Evolutionary conservation across 2,329 filamentous ascomycete genomes (phyloP), one percentile per base, ranked within the genome.

Genomic region (Sporothrix globosa): DNA sequence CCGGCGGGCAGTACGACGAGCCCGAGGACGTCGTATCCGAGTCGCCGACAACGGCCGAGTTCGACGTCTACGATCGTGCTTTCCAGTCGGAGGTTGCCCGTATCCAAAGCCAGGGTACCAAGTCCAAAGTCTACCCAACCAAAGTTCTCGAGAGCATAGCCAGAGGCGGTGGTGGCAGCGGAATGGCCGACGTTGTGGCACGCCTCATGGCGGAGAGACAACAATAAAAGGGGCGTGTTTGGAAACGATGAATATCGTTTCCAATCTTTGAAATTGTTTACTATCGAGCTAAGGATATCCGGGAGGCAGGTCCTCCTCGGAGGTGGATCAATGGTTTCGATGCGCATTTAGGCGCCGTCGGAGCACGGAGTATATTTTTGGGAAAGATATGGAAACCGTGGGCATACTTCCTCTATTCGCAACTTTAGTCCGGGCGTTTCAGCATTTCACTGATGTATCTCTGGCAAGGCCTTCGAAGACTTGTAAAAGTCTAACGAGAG

Each of bases 11-110:
- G 11, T 73, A 79, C 17, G 74, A 78, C 14, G 80, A 79, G 17
- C 79, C 80, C 2, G 58, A 66, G 1, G 71, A 19, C 27, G 78
- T 90, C 4, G 89, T 97, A 53, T 92, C 92, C 41, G 93, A 97
- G 79, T 96, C 92, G 1, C 95, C 95, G 2, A 90, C 90, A 0
- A 91, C 90, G 1, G 91, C 92, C 6, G 93, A 96, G 72, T 92
- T 92, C 75, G 90, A 96, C 77, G 90, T 98, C 71, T 97, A 97
- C 78, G 92, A 97, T 78, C 88, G 87, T 0, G 95, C 95, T 0
- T 97, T 97, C 78, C 88, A 92, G 76, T 87, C 91, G 72, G 92
- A 97, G 80, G 87, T 96, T 39, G 86, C 91, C 71, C 86, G 90
- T 19, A 95, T 97, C 75, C 81, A 80, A 71, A 58, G 74, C 76